A percentile compares a stretch with the other conserved stretches of the same genome.
Evolutionary conservation across 78 protist species (phyloP).

Genomic region (Dictyostelium intermedium): DNA sequence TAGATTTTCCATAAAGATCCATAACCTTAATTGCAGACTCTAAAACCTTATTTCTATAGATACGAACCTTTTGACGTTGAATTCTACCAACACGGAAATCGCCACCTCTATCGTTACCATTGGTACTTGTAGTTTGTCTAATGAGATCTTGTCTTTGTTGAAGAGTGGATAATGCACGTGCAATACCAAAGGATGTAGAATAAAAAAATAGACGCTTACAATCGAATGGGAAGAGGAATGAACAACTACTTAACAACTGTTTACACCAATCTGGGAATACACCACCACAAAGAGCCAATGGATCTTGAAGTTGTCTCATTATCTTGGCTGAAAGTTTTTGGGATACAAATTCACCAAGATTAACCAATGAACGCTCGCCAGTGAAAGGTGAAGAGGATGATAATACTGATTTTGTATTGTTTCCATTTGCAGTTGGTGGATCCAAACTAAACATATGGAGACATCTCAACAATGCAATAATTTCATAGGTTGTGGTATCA

Average conservation of each 20-base stretch:
- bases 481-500: conserved; percentile 64
- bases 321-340: conserved; percentile 85
- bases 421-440: not conserved
- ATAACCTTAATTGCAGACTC: conserved; percentile 87
- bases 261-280: conserved; percentile 86
- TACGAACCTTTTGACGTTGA: conserved; percentile 89
- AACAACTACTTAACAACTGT: conserved; percentile 32
- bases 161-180: conserved; percentile 83
- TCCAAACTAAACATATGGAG: conserved; percentile 12
- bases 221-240: conserved; percentile 85
- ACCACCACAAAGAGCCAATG: conserved; percentile 85
- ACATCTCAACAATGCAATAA: conserved; percentile 28
- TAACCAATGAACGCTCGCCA: not conserved
- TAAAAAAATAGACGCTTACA: conserved; percentile 64
- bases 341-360: conserved; percentile 27
- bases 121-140: conserved; percentile 16
- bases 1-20: conserved; percentile 76
- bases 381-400: not conserved
- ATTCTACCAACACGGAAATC: conserved; percentile 83
- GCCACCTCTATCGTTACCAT: conserved; percentile 39
- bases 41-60: conserved; percentile 71
- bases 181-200: conserved; percentile 86
- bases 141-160: conserved; percentile 47
- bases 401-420: not conserved
- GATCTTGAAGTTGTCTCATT: conserved; percentile 90